phyloP scores from a whole-genome alignment of 2,329 filamentous ascomycete species.

The Cladosporium austrohemisphaericum region DNA sequence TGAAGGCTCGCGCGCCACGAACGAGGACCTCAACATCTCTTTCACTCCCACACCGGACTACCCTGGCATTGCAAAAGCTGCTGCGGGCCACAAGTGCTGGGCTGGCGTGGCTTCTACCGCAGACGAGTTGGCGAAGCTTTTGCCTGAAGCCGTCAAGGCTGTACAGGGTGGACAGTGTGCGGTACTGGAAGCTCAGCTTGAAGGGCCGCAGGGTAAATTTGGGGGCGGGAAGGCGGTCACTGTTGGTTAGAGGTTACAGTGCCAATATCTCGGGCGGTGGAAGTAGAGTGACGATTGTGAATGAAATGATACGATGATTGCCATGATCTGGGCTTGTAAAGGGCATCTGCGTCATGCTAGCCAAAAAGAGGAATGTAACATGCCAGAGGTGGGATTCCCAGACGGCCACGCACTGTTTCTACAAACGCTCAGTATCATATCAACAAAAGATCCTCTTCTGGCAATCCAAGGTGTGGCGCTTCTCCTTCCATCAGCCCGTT shows the following conservation, averaged over 20 bases:
- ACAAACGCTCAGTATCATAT: no score
- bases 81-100: conserved; percentile 60
- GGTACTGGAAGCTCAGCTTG: conserved; percentile 59
- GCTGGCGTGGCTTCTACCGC: conserved; percentile 56
- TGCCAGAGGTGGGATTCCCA: no score
- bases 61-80: conserved; percentile 63
- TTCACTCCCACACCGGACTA: conserved; percentile 66
- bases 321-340: no score
- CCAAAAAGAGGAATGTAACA: no score
- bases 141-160: conserved; percentile 52
- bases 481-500: not conserved
- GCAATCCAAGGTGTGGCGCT: not conserved
- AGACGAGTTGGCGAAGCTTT: conserved; percentile 46
- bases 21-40: conserved; percentile 63
- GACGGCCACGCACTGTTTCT: no score
- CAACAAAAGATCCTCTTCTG: not conserved
- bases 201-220: conserved; percentile 55
- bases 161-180: conserved; percentile 57
- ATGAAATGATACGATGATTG: no score
- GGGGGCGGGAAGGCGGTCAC: conserved; percentile 34
- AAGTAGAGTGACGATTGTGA: no score
- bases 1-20: conserved; percentile 57
- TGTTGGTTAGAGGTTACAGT: conserved; percentile 18
- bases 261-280: no score
- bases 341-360: no score